phyloP scores from a whole-genome alignment of 140 eudicot genomes.

The Bidens hawaiensis region DNA sequence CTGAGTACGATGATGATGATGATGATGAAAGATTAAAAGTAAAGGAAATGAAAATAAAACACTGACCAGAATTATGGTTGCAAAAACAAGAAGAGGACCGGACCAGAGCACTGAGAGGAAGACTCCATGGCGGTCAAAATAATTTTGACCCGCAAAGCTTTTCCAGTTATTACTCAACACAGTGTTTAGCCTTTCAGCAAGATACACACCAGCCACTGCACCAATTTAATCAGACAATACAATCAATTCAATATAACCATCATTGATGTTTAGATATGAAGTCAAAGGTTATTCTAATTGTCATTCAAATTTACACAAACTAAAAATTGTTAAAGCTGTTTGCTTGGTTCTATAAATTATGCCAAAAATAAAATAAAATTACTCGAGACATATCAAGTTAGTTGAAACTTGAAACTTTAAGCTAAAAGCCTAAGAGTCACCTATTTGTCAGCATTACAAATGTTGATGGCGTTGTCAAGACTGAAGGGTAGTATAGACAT shows the following conservation, averaged over 20 bases:
- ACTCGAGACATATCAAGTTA: neutral
- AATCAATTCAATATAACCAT: conserved; percentile 10
- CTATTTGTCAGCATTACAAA: neutral
- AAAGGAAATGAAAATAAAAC: neutral
- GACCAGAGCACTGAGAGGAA: conserved; percentile 95
- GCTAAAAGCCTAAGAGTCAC: neutral
- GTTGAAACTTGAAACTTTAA: neutral
- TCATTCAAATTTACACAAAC: conserved; percentile 5
- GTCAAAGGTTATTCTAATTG: neutral
- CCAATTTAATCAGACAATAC: conserved; percentile 4
- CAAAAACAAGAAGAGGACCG: conserved; percentile 80
- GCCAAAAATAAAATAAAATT: neutral
- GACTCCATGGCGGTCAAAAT: conserved; percentile 81
- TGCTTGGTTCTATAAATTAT: neutral
- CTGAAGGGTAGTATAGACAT: neutral
- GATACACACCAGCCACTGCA: conserved; percentile 92
- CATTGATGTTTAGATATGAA: neutral
- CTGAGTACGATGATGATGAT: too few relatives aligned
- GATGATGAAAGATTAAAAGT: too few relatives aligned
- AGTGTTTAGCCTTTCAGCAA: conserved; percentile 77
- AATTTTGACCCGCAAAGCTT: conserved; percentile 90
- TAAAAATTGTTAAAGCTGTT: neutral
- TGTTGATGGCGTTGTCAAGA: conserved; percentile 3
- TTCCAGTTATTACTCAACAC: conserved; percentile 72
- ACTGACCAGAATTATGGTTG: conserved; percentile 80